phyloP scores from a whole-genome alignment of 192 early-diverging fungal genomes.

The Glomus cerebriforme region DNA sequence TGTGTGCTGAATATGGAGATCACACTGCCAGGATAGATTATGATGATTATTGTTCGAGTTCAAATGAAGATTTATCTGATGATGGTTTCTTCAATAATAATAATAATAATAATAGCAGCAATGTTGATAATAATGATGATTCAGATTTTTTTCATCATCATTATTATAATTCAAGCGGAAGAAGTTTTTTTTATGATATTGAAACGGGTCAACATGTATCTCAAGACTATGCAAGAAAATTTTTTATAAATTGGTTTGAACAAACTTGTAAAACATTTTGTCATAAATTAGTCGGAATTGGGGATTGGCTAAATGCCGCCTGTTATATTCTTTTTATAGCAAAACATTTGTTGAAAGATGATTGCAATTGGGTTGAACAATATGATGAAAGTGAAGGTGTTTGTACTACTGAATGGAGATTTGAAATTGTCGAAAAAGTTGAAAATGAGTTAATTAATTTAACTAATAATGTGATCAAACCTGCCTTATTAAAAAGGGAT shows the following conservation, averaged over 20 bases:
- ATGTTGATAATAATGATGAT: neutral
- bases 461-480: neutral
- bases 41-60: slow-evolving; percentile 15
- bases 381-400: slow-evolving; percentile 4
- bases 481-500: neutral
- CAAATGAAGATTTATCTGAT: slow-evolving; percentile 11
- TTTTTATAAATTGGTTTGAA: slow-evolving; percentile 13
- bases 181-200: slow-evolving; percentile 5
- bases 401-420: slow-evolving; percentile 7
- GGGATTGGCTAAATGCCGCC: neutral
- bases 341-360: neutral
- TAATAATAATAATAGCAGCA: neutral
- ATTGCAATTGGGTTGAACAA: slow-evolving; percentile 6
- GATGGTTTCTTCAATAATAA: neutral
- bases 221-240: slow-evolving; percentile 5
- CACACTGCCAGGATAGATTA: slow-evolving; percentile 3
- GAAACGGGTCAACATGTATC: neutral
- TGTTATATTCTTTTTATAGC: neutral
- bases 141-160: neutral
- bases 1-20: slow-evolving; percentile 7
- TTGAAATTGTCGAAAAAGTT: neutral
- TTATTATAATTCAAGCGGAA: neutral
- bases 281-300: neutral
- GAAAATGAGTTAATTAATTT: neutral
- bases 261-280: slow-evolving; percentile 2